Evolutionary conservation across 768 basidiomycete genomes (phyloP), one percentile per base, ranked within the genome.

Genomic region (Chalciporus sphaerocephalus): DNA sequence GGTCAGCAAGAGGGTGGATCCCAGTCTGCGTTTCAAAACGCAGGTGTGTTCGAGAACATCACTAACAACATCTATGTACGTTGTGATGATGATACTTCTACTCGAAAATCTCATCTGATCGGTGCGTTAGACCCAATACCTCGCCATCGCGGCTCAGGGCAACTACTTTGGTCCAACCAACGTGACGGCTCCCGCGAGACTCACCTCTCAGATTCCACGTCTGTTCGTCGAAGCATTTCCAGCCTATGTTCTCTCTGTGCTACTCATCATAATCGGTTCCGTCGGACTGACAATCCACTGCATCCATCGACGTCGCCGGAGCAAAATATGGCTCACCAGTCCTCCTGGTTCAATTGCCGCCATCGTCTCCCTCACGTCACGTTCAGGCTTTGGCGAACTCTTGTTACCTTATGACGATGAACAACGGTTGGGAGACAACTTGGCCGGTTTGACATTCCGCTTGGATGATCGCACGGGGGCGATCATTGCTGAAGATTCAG

Each of bases 281-380:
- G 44, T 69, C 16, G 79, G 78, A 15, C 39, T 78, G 6, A 53
- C 67, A 40, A 40, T 81, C 13, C 80, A 83, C 45, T 52, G 75
- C 46, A 32, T 73, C 21, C 76, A 80, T 58, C 65, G 66, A 17
- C 69, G 64, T 16, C 65, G 73, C 41, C 71, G 83, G 37, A 69
- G 73, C 34, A 64, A 66, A 18, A 56, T 86, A 9, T 72, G 71
- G 56, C 64, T 86, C 8, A 69, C 79, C 1, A 68, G 74, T 20
- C 72, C 72, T 12, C 83, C 83, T 0, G 82, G 83, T 15, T 78
- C 73, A 37, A 80, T 86, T 44, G 84, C 79, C 5, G 62, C 74
- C 9, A 68, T 76, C 24, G 66, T 78, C 8, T 73, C 82, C 4
- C 67, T 83, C 43, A 81, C 83, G 3, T 67, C 78, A 0, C 77